Evolutionary conservation across 1,284 basidiomycete species (phyloP).

Genomic region (Acaromyces ingoldii): DNA sequence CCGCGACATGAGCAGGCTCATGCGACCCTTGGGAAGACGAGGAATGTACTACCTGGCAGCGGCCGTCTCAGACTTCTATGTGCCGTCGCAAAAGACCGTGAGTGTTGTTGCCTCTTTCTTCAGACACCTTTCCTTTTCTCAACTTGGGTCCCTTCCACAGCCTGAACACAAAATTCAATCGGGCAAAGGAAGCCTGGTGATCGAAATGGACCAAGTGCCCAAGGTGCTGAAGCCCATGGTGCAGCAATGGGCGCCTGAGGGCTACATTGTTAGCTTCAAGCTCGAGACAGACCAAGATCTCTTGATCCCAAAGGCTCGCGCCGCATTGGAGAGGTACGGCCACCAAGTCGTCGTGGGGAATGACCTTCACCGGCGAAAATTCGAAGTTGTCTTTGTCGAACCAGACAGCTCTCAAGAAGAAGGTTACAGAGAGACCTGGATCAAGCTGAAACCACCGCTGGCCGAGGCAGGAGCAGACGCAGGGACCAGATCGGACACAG

Average conservation of each 20-base stretch:
- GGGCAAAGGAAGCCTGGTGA: conserved; percentile 73
- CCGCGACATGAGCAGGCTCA: conserved; percentile 65
- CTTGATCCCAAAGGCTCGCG: conserved; percentile 82
- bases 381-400: conserved; percentile 79
- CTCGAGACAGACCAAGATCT: conserved; percentile 83
- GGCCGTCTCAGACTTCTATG: conserved; percentile 93
- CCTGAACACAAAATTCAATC: conserved; percentile 98
- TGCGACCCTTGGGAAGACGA: conserved; percentile 63
- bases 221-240: conserved; percentile 91
- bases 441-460: neutral
- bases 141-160: conserved; percentile 55
- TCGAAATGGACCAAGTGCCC: conserved; percentile 98
- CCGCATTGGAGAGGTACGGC: conserved; percentile 83
- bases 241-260: conserved; percentile 84
- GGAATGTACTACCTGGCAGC: conserved; percentile 95
- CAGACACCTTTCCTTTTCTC: neutral
- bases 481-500: too few species aligned
- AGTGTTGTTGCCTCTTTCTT: conserved; percentile 1
- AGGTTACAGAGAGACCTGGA: conserved; percentile 5
- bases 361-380: conserved; percentile 80
- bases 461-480: neutral
- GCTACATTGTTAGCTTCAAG: conserved; percentile 96
- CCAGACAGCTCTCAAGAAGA: too few species aligned
- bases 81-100: conserved; percentile 9
- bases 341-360: conserved; percentile 98